Conservation (phyloP, 1,284 basidiomycete species). For the Pseudozyma flocculosa region DNA sequence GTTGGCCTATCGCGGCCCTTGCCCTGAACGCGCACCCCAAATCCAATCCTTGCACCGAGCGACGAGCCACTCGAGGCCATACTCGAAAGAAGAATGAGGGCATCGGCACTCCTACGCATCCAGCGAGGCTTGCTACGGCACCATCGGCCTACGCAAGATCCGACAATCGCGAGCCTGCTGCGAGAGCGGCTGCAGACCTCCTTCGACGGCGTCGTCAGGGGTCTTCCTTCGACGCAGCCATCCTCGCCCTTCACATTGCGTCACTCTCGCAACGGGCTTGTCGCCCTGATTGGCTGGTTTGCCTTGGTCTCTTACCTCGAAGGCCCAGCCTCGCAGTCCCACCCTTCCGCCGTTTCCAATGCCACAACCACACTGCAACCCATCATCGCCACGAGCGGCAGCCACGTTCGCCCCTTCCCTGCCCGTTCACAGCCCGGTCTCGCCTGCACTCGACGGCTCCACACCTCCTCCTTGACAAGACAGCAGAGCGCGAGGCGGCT, state of each 20-base stretch:
- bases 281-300: constrained; percentile 28
- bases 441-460: constrained; percentile 16
- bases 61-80: no score
- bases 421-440: neutral
- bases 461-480: neutral
- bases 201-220: constrained; percentile 21
- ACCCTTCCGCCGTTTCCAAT: neutral
- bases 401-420: neutral
- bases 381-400: no score
- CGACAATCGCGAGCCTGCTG: constrained; percentile 18
- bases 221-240: constrained; percentile 12
- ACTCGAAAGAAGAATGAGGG: no score
- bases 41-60: no score
- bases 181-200: constrained; percentile 23
- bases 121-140: neutral
- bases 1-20: no score
- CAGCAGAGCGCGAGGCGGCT: neutral
- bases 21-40: no score
- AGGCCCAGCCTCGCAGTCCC: neutral
- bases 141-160: neutral
- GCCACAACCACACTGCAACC: neutral
- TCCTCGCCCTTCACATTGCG: constrained; percentile 4
- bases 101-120: neutral
- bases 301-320: constrained; percentile 19
- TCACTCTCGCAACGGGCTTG: constrained; percentile 18